phyloP scores from a whole-genome alignment of 208 protist species.

The Trypanosoma cruzi region DNA sequence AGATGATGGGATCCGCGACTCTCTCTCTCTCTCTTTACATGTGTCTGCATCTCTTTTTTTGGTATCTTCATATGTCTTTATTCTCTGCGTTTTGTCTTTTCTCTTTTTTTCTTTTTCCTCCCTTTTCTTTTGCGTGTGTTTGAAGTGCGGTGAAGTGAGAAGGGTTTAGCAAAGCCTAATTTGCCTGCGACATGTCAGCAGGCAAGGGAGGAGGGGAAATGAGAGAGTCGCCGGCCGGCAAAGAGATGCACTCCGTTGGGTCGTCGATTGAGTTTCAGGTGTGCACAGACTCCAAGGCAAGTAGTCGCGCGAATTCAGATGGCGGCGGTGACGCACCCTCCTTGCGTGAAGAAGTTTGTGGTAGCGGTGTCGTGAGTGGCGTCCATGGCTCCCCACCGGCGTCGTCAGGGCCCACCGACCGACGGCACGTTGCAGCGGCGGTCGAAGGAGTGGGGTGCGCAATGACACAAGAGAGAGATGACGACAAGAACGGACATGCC shows the following conservation, averaged over 20 bases:
- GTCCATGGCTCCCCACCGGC: too few relatives aligned
- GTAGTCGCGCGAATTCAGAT: not conserved
- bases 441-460: too few relatives aligned
- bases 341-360: not conserved
- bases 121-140: constrained; percentile 16
- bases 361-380: too few relatives aligned
- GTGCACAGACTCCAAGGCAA: not conserved
- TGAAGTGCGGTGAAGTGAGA: not conserved
- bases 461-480: too few relatives aligned
- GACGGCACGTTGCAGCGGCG: too few relatives aligned
- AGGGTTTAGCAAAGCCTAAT: not conserved
- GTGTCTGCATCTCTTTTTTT: too few relatives aligned
- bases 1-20: too few relatives aligned
- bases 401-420: too few relatives aligned
- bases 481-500: too few relatives aligned
- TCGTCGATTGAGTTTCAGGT: constrained; percentile 1
- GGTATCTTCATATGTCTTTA: constrained; percentile 9
- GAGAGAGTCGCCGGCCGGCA: not conserved
- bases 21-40: not conserved
- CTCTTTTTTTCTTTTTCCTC: constrained; percentile 12
- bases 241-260: not conserved
- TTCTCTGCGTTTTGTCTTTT: not conserved
- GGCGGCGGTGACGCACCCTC: not conserved
- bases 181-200: not conserved
- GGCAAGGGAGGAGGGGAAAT: not conserved